Percentiles rank a stretch among this genome's conserved stretches.
Evolutionary conservation across 108 stramenopile genomes (phyloP).

Genomic region (Parietichytrium sp.): DNA sequence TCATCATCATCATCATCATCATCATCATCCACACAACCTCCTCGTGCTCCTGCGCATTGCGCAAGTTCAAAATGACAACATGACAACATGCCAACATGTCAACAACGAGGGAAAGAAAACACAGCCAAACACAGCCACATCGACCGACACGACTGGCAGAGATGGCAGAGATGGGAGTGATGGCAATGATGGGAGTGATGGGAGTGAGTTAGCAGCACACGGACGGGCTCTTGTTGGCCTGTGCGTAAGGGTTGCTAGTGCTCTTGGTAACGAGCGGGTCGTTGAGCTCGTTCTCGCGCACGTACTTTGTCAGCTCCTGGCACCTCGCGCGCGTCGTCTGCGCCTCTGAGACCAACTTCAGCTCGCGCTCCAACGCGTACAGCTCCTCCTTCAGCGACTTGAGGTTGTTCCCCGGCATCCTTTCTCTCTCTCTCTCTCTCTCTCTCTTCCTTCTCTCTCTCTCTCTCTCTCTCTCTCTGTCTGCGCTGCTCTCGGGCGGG

Average conservation of each 20-base stretch:
- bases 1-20: too few relatives aligned
- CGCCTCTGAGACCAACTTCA: neutral
- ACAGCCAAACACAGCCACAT: too few relatives aligned
- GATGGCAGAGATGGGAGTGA: too few relatives aligned
- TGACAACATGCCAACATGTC: too few relatives aligned
- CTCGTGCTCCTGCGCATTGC: too few relatives aligned
- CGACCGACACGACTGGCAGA: too few relatives aligned
- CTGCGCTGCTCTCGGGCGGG: neutral
- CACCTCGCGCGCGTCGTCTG: slow-evolving; percentile 31
- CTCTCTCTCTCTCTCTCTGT: neutral
- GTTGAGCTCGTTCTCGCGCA: slow-evolving; percentile 18
- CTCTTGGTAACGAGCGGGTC: slow-evolving; percentile 26
- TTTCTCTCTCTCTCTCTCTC: neutral
- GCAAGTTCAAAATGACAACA: too few relatives aligned
- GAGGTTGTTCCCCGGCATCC: neutral
- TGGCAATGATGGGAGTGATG: too few relatives aligned
- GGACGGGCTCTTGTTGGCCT: neutral
- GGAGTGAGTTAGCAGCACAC: too few relatives aligned
- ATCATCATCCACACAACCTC: too few relatives aligned
- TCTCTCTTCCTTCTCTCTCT: neutral
- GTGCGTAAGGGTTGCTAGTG: neutral
- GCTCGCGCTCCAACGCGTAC: slow-evolving; percentile 17
- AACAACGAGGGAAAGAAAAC: too few relatives aligned
- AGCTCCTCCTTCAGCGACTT: slow-evolving; percentile 38
- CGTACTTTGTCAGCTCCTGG: slow-evolving; percentile 29